Conservation (phyloP, 768 basidiomycete species). For the Panellus pusillus region DNA sequence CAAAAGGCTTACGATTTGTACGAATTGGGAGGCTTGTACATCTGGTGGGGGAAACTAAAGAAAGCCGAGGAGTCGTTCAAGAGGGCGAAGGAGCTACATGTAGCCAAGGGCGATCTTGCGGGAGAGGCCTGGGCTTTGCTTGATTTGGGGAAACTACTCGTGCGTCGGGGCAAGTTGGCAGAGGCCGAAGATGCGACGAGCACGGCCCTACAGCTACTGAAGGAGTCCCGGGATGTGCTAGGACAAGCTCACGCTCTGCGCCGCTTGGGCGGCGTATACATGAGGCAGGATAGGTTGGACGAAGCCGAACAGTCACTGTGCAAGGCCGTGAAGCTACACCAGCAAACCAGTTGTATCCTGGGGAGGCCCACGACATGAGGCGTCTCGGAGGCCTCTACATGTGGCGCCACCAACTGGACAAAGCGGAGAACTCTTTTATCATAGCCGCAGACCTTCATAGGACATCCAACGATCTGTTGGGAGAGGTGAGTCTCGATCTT, state of each 20-base stretch:
- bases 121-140: conserved; percentile 19
- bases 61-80: conserved; percentile 15
- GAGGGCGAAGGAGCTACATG: conserved; percentile 17
- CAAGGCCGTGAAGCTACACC: conserved; percentile 20
- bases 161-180: conserved; percentile 14
- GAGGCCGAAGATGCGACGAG: conserved; percentile 12
- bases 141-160: conserved; percentile 20
- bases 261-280: conserved; percentile 19
- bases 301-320: conserved; percentile 21
- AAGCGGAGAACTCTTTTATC: conserved; percentile 22
- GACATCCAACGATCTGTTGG: conserved; percentile 19
- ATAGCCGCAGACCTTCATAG: conserved; percentile 21
- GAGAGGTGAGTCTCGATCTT: conserved; percentile 11
- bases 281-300: conserved; percentile 20
- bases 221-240: conserved; percentile 3
- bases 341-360: conserved; percentile 13
- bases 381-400: conserved; percentile 18
- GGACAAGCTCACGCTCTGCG: conserved; percentile 18
- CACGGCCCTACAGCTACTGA: conserved; percentile 10
- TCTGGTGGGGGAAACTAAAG: conserved; percentile 20
- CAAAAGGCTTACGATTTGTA: conserved; percentile 17
- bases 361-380: conserved; percentile 21
- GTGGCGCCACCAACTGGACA: conserved; percentile 17
- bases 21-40: conserved; percentile 16
- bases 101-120: neutral